Base-by-base conservation (phyloP, 441 rosid genomes). In the Erodium moschatum region DNA sequence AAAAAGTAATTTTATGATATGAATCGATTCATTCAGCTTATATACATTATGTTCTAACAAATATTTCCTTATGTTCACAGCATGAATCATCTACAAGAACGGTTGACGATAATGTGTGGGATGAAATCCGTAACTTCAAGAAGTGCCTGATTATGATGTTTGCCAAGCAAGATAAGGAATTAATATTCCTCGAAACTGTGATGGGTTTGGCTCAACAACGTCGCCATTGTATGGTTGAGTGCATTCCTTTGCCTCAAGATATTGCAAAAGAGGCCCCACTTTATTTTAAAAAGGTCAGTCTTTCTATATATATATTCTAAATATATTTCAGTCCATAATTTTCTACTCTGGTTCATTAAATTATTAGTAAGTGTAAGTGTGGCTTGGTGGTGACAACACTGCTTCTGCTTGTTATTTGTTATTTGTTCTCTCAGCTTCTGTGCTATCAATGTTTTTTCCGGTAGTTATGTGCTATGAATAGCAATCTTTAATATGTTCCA, bases 81-180 rank as follows among this genome's bases (percentile, higher is more conserved):
- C 98, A 92, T 67, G 98, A 92, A 67, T 83, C 90, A 52, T 76
- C 96, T 50, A 77, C 93, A 54, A 87, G 93, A 76, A 82, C 72
- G 0, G 82, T 87, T 6, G 97, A 92, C 70, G 81, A 85, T 75
- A 82, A 81, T 66, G 89, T 85, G 61, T 87, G 97, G 98, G 92
- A 85, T 13, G 97, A 92, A 84, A 87, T 92, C 38, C 87, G 97
- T 12, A 90, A 92, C 67, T 92, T 90, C 82, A 92, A 92, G 79
- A 92, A 92, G 81, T 90, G 98, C 81, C 91, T 92, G 48, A 87
- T 92, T 67, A 86, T 84, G 92, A 84, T 92, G 96, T 92, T 84
- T 75, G 89, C 87, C 4, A 86, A 88, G 84, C 89, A 90, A 75
- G 97, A 88, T 29, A 92, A 87, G 80, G 93, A 88, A 5, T 66